A percentile compares a stretch with the other conserved stretches of the same genome.
phyloP scores from a whole-genome alignment of 306 rosid species.

The Canavalia gladiata region DNA sequence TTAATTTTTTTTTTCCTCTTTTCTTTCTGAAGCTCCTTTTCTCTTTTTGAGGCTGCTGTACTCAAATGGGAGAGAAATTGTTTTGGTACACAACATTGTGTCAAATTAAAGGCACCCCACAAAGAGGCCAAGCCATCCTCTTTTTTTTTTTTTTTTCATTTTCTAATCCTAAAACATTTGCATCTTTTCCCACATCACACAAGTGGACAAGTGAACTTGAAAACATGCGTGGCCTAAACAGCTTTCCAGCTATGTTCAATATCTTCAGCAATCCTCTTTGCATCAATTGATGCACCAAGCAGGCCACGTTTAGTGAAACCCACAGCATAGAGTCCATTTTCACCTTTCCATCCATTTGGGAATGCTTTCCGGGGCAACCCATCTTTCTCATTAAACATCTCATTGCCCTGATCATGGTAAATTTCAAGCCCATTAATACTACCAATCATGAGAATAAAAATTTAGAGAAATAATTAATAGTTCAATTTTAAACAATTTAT shows the following conservation, averaged over 20 bases:
- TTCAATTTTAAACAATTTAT: no score
- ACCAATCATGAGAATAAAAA: constrained; percentile 1
- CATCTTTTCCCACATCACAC: constrained; percentile 38
- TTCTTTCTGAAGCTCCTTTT: constrained; percentile 37
- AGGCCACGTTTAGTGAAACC: constrained; percentile 89
- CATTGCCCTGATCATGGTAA: constrained; percentile 58
- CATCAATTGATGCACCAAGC: constrained; percentile 85
- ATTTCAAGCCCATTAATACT: neutral
- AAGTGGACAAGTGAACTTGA: constrained; percentile 50
- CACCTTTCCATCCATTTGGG: constrained; percentile 92
- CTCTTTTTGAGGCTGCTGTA: constrained; percentile 39
- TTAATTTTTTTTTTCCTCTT: neutral
- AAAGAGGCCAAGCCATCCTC: constrained; percentile 16
- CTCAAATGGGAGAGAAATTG: constrained; percentile 45
- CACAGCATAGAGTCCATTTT: constrained; percentile 74
- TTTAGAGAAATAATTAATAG: no score
- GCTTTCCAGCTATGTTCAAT: constrained; percentile 70
- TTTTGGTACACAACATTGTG: constrained; percentile 39
- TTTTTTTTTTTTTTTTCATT: neutral
- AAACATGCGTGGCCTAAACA: constrained; percentile 46
- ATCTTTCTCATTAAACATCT: constrained; percentile 74
- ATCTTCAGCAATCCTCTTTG: constrained; percentile 78
- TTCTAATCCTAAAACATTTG: constrained; percentile 35
- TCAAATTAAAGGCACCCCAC: constrained; percentile 42
- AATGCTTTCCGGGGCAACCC: constrained; percentile 73